Base-by-base conservation (phyloP, 1,284 basidiomycete genomes). In the Ceratobasidium sp. region DNA sequence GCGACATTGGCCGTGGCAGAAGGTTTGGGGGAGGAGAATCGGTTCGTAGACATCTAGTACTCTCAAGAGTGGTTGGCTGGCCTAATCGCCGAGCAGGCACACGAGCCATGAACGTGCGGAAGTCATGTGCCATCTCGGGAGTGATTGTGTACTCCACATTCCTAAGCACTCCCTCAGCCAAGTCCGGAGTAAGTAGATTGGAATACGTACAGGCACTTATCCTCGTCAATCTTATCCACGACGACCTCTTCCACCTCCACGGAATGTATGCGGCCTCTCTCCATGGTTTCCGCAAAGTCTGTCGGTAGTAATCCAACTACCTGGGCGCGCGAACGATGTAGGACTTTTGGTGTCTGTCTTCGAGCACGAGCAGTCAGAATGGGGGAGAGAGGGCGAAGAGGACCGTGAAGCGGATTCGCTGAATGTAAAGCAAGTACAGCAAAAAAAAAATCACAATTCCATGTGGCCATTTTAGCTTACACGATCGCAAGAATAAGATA, bases 261-360 rank as follows among this genome's bases (percentile, higher is more conserved):
- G 3, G 60, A 25, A 65, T 65, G 49, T 65, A 65, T 65, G 60
- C 60, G 60, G 34, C 22, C 60, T 34, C 42, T 52, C 13, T 53
- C 60, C 12, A 50, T 5, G 10, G 32, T 31, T 20, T 65, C 60
- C 15, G 38, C 34, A 3, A 65, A 40, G n/a, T 65, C 49, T 22
- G 34, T 45, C n/a, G 60, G 60, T 1, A 52, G n/a, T 49, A 65
- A 52, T 17, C 60, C 60, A 6, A 65, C 17, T 25, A 65, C 47
- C 35, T 65, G 60, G 15, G 47, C 49, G 13, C 35, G 47, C 17
- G 60, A 53, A 15, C 60, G 47, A 20, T 65, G 49, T 27, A 65
- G 35, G 0, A 65, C 13, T 35, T 42, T 65, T 3, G 60, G 60
- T 1, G 60, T 65, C 35, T 65, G 34, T 22, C 35, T 31, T 10